Evolutionary conservation across 192 early-diverging fungal genomes (phyloP).

Genomic region (Backusella circina): DNA sequence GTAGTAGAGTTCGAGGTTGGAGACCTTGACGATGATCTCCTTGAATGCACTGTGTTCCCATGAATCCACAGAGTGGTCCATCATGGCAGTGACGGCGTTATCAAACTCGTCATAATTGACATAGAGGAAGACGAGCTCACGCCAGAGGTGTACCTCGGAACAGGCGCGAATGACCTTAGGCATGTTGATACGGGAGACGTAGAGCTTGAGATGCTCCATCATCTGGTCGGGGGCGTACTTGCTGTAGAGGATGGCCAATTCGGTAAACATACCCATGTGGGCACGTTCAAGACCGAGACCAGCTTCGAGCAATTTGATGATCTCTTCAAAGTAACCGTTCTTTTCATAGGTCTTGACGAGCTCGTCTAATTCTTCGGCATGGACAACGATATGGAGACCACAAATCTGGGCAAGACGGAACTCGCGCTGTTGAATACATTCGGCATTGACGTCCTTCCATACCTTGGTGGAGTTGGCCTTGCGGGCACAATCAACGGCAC

Average conservation of each 20-base stretch:
- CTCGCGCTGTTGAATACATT: conserved; percentile 92
- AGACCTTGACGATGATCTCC: conserved; percentile 95
- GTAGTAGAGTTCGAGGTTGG: conserved; percentile 98
- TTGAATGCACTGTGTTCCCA: conserved; percentile 98
- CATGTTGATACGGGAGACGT: conserved; percentile 97
- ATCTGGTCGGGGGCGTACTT: conserved; percentile 93
- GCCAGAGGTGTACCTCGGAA: conserved; percentile 92
- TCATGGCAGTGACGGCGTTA: conserved; percentile 95
- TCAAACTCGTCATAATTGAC: conserved; percentile 99
- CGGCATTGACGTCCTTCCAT: conserved; percentile 98
- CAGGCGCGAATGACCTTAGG: conserved; percentile 98
- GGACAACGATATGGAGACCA: conserved; percentile 92
- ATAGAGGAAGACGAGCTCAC: conserved; percentile 97
- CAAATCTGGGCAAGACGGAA: conserved; percentile 98
- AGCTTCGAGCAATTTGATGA: conserved; percentile 87
- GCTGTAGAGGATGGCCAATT: conserved; percentile 95
- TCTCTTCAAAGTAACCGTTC: conserved; percentile 88
- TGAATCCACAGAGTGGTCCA: conserved; percentile 91
- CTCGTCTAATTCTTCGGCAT: conserved; percentile 95
- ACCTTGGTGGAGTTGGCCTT: conserved; percentile 99
- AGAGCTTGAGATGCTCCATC: conserved; percentile 97
- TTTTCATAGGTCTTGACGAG: conserved; percentile 86
- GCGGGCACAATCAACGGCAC: conserved; percentile 96
- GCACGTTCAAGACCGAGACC: conserved; percentile 96
- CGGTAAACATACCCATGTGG: conserved; percentile 99